Percentiles rank a stretch among this genome's conserved stretches.
Evolutionary conservation across 2,329 filamentous ascomycete genomes (phyloP).

Genomic region (Arachnomyces sp.): DNA sequence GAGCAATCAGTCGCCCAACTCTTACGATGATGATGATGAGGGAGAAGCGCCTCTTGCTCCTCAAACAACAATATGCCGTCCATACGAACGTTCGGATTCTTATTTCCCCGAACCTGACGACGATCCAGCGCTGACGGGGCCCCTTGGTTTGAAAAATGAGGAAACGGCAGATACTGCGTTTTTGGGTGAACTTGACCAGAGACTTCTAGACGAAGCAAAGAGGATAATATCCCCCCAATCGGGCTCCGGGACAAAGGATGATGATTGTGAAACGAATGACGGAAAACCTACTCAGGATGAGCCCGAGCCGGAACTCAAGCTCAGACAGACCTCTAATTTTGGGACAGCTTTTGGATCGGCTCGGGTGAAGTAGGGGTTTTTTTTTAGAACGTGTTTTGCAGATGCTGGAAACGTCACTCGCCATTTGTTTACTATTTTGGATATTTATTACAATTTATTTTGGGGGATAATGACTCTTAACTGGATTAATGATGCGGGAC

Average conservation of each 20-base stretch:
- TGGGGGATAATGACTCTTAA: no score
- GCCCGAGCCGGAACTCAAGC: slow-evolving; percentile 35
- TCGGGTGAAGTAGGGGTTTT: no score
- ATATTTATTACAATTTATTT: no score
- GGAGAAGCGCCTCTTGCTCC: slow-evolving; percentile 27
- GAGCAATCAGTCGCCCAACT: slow-evolving; percentile 19
- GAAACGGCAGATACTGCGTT: slow-evolving; percentile 34
- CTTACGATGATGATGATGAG: slow-evolving; percentile 16
- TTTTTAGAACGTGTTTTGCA: no score
- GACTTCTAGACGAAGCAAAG: slow-evolving; percentile 34
- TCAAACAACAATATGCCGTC: slow-evolving; percentile 26
- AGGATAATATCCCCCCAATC: slow-evolving; percentile 21
- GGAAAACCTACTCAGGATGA: slow-evolving; percentile 22
- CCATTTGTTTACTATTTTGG: no score
- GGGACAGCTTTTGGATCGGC: slow-evolving; percentile 38
- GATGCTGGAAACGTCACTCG: no score
- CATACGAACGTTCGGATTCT: slow-evolving; percentile 30
- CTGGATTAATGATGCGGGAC: no score
- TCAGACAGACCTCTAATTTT: slow-evolving; percentile 41
- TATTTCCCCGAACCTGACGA: slow-evolving; percentile 36
- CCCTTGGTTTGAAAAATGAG: slow-evolving; percentile 36
- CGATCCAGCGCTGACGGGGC: slow-evolving; percentile 37
- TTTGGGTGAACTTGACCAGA: slow-evolving; percentile 35
- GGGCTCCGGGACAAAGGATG: slow-evolving; percentile 17
- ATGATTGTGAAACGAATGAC: slow-evolving; percentile 18